These are phyloP conservation scores for Mariannaea sp. DNA, from an alignment of 2,329 filamentous ascomycete genomes.

Conservation along the genomic window DNA sequence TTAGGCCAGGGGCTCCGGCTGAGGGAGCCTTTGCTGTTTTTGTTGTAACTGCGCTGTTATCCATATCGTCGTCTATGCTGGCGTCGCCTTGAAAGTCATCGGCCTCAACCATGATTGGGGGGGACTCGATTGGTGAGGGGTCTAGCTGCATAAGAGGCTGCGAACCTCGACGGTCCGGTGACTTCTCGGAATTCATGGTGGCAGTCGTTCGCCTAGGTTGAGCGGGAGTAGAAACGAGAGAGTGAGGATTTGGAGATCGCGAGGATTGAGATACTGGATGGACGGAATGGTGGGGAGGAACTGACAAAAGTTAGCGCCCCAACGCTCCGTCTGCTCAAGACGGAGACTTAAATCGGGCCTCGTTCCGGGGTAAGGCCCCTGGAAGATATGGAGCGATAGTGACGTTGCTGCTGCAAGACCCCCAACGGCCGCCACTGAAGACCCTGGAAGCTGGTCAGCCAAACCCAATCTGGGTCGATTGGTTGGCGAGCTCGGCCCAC, in stretches of 20 bases:
- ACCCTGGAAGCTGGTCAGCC: slow-evolving; percentile 28
- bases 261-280: slow-evolving; percentile 2
- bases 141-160: slow-evolving; percentile 75
- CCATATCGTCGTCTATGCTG: slow-evolving; percentile 40
- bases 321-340: slow-evolving; percentile 25
- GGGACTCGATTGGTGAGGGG: slow-evolving; percentile 73
- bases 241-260: slow-evolving; percentile 5
- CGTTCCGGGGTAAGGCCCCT: slow-evolving; percentile 15
- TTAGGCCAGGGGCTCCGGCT: slow-evolving; percentile 59
- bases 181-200: slow-evolving; percentile 34
- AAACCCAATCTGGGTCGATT: slow-evolving; percentile 25
- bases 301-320: slow-evolving; percentile 37
- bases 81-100: slow-evolving; percentile 49
- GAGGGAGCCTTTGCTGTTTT: slow-evolving; percentile 50
- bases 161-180: slow-evolving; percentile 31
- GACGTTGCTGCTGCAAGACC: slow-evolving; percentile 33
- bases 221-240: background rate
- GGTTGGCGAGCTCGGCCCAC: slow-evolving; percentile 8
- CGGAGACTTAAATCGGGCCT: slow-evolving; percentile 6
- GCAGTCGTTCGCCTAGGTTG: background rate
- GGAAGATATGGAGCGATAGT: slow-evolving; percentile 20
- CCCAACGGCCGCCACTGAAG: slow-evolving; percentile 5
- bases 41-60: slow-evolving; percentile 39
- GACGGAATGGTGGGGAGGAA: slow-evolving; percentile 27
- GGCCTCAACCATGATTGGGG: slow-evolving; percentile 50